Base-by-base conservation (phyloP, 176 grass and related monocot genomes). In the Triticum monococcum region DNA sequence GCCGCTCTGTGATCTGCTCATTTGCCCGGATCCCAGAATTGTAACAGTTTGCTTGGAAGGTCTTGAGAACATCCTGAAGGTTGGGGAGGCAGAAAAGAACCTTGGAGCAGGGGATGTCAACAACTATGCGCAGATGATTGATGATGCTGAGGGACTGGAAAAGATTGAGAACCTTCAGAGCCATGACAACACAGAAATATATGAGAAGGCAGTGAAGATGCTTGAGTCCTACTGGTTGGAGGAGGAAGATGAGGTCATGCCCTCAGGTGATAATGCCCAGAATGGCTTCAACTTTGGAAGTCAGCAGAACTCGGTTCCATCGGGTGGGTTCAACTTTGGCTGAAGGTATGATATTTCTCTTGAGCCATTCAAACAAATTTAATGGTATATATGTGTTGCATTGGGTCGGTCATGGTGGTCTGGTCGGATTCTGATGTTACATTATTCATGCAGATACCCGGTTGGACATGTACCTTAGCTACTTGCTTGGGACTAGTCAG, bases 141-240 rank as follows among this genome's bases (percentile, higher is more conserved):
- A 98, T 77, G 95, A 98, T 63, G 91, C 93, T 25, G 95, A 98
- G 89, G 95, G 95, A 7, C 65, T 98, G 72, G 95, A 98, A 43
- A 98, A 98, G 91, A 98, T 98, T 79, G 95, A 98, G 91, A 95
- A 95, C 80, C 88, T 98, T 61, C 93, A 98, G 83, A 95, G 93
- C 87, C 95, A 98, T 41, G 93, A 98, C 73, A 98, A 95, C 78
- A 91, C 91, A 2, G 92, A 95, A 83, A 97, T 97, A 83, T 97
- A 97, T 35, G 92, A 97, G 79, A 97, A 94, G 91, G 95, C 95
- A 1, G 92, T 97, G 77, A 97, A 97, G 80, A 95, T 97, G 87
- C 90, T 97, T 0, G 95, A 95, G 77, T 82, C 92, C 10, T 95
- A 91, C 83, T 97, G 95, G 95, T 45, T 97, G 68, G 95, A 98